Evolutionary conservation across 768 basidiomycete genomes (phyloP).

Genomic region (Lactarius vividus): DNA sequence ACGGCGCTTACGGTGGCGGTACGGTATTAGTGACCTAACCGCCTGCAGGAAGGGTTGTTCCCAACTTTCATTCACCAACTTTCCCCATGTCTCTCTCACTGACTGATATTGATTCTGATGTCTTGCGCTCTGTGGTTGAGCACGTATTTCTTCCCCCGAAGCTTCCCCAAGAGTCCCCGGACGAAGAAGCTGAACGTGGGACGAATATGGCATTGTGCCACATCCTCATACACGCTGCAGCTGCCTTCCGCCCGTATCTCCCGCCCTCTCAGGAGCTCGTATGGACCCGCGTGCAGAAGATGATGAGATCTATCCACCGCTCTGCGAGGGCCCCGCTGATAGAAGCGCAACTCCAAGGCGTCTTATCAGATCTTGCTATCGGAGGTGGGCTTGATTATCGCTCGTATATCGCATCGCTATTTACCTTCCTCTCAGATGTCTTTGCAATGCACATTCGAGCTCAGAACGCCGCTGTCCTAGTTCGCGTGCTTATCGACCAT

Average conservation of each 20-base stretch:
- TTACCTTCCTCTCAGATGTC: conserved; percentile 1
- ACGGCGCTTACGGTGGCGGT: background rate
- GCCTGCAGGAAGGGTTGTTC: background rate
- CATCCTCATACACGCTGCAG: conserved; percentile 6
- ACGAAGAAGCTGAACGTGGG: background rate
- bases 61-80: background rate
- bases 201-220: conserved; percentile 7
- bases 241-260: background rate
- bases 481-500: background rate
- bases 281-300: conserved; percentile 7
- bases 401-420: too few relatives aligned
- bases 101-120: background rate
- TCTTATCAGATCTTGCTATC: background rate
- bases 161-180: conserved; percentile 14
- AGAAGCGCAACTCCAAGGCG: background rate
- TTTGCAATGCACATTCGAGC: conserved; percentile 13
- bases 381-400: background rate
- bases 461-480: conserved; percentile 10
- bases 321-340: background rate
- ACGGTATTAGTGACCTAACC: background rate
- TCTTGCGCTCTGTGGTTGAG: conserved; percentile 2
- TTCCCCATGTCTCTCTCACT: background rate
- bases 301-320: background rate
- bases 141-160: conserved; percentile 21
- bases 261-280: background rate